Evolutionary conservation across 768 basidiomycete genomes (phyloP).

Genomic region (Austroboletus eburneus): DNA sequence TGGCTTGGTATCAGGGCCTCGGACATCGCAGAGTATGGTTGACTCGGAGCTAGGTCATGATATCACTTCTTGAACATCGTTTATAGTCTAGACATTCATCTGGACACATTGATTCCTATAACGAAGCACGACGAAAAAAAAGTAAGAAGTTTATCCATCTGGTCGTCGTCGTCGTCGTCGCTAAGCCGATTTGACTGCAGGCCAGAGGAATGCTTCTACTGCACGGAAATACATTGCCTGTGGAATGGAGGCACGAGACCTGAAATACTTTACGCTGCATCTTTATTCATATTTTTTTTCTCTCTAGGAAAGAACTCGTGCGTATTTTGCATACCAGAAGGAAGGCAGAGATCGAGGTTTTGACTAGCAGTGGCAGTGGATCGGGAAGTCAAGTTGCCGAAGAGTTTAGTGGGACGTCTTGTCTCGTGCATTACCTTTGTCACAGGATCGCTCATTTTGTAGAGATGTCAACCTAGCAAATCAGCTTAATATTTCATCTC

Average conservation of each 20-base stretch:
- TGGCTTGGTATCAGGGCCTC: slow-evolving; percentile 79
- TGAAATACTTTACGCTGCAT: neutral
- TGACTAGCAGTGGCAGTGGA: slow-evolving; percentile 26
- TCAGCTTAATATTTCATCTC: too few relatives aligned
- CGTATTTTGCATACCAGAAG: slow-evolving; percentile 76
- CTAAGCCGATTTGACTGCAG: slow-evolving; percentile 34
- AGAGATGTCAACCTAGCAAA: slow-evolving; percentile 23
- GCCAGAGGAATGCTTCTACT: slow-evolving; percentile 60
- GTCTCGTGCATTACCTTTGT: slow-evolving; percentile 26
- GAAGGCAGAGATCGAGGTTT: slow-evolving; percentile 90
- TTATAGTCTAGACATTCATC: slow-evolving; percentile 54
- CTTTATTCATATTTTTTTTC: neutral
- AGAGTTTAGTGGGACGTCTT: slow-evolving; percentile 9
- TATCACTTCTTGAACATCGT: neutral
- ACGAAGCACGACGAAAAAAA: slow-evolving; percentile 72
- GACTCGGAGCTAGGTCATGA: neutral
- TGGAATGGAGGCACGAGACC: slow-evolving; percentile 59
- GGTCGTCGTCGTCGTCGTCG: neutral
- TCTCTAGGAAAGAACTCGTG: slow-evolving; percentile 68
- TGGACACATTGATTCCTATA: slow-evolving; percentile 63
- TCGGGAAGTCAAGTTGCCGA: slow-evolving; percentile 2
- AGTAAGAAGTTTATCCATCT: slow-evolving; percentile 34
- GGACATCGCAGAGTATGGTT: slow-evolving; percentile 58
- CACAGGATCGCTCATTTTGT: slow-evolving; percentile 23
- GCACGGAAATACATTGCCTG: slow-evolving; percentile 40